These are phyloP conservation scores for Coniochaeta sp. DNA, from an alignment of 2,329 filamentous ascomycete species.

Conservation along the genomic window DNA sequence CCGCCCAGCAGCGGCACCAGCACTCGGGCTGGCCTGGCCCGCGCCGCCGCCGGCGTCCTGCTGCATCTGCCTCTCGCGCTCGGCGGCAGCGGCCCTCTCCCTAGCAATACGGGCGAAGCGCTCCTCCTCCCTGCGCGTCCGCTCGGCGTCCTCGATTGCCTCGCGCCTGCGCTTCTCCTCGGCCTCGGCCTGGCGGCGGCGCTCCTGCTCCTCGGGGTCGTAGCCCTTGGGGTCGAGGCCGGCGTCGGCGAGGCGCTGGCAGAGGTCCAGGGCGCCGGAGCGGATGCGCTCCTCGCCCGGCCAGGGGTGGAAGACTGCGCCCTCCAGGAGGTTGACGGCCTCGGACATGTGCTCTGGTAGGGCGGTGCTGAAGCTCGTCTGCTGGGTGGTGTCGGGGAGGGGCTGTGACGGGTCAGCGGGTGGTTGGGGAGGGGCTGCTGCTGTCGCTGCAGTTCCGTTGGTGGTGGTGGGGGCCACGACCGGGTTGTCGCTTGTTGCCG, in stretches of 20 bases:
- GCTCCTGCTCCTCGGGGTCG: constrained; percentile 49
- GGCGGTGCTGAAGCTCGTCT: constrained; percentile 18
- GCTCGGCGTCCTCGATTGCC: constrained; percentile 21
- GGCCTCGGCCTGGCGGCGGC: constrained; percentile 36
- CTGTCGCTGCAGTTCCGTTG: background rate
- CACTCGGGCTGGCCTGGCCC: constrained; percentile 3
- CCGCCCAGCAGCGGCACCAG: constrained; percentile 10
- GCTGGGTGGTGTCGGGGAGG: constrained; percentile 14
- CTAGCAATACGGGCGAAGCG: constrained; percentile 36
- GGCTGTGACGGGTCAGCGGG: background rate
- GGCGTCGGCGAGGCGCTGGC: constrained; percentile 54
- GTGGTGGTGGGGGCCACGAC: no score
- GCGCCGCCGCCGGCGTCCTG: constrained; percentile 18
- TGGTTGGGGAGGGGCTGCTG: no score
- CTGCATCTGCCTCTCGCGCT: constrained; percentile 27
- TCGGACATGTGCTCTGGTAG: constrained; percentile 39
- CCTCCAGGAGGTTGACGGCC: constrained; percentile 44
- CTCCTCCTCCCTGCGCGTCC: constrained; percentile 34
- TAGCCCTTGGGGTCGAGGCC: constrained; percentile 55
- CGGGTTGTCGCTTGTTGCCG: background rate
- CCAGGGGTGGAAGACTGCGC: constrained; percentile 67
- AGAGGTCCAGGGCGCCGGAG: constrained; percentile 56
- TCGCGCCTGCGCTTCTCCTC: constrained; percentile 31
- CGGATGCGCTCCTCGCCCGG: constrained; percentile 64
- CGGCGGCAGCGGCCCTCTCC: constrained; percentile 35